A percentile compares a stretch with the other conserved stretches of the same genome.
Conservation (phyloP, 106 monocot species). For the Gastrodia elata region DNA sequence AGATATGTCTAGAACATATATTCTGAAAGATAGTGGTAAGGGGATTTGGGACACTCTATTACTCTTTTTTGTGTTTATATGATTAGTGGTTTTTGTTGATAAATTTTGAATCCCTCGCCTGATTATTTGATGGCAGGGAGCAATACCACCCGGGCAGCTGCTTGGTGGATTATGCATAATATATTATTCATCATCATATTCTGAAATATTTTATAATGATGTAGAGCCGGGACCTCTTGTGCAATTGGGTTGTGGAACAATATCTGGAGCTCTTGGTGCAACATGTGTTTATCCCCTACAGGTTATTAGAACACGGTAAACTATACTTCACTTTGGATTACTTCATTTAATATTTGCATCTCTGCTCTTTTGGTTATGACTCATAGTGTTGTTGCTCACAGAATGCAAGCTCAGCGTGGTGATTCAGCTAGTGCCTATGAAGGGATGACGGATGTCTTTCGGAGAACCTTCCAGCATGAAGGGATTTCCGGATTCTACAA, state of each 20-base stretch:
- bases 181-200: not conserved
- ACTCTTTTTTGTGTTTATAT: not conserved
- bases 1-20: conserved; percentile 69
- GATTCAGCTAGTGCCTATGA: conserved; percentile 37
- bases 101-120: not conserved
- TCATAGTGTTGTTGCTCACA: conserved; percentile 16
- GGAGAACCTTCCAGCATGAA: conserved; percentile 71
- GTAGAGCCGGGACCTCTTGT: conserved; percentile 84
- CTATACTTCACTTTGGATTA: not conserved
- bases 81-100: not conserved
- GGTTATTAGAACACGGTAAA: conserved; percentile 93
- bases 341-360: not conserved
- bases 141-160: not conserved
- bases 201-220: conserved; percentile 3
- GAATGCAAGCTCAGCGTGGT: conserved; percentile 78
- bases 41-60: not conserved
- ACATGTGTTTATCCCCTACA: conserved; percentile 97
- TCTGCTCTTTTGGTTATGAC: not conserved
- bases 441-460: conserved; percentile 82
- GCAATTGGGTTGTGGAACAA: conserved; percentile 88
- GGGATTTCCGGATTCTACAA: conserved; percentile 82
- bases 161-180: not conserved
- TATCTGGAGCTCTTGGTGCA: conserved; percentile 89
- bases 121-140: not conserved
- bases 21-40: conserved; percentile 74